Evolutionary conservation across 2,329 filamentous ascomycete genomes (phyloP), one percentile per base, ranked within the genome.

Genomic region (Botrytis fragariae): DNA sequence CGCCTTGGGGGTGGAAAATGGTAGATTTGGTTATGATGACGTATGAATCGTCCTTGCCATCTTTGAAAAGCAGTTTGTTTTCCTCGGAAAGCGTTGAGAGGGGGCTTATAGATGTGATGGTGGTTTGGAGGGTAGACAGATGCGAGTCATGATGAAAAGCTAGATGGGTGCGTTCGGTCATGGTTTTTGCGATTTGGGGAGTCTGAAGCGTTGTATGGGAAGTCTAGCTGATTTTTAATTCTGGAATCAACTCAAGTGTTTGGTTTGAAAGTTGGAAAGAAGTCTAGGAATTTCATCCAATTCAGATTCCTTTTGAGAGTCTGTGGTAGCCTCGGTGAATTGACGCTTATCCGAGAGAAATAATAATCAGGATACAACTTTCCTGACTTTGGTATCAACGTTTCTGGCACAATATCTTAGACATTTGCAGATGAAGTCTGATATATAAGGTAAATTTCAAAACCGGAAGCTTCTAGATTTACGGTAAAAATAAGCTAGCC

Each of bases 1-100:
- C 92, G 32, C 92, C 92, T 81, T 94, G 92, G 0, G 90, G 89
- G 75, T 94, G 90, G 82, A 94, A 94, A 74, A 93, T 90, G n/a
- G 92, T 93, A 64, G 87, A 82, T 2, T 87, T 83, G 0, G 89
- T 91, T 9, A 89, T 84, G 32, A 93, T 81, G n/a, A 89, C 86
- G 77, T 86, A 85, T 76, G 88, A 85, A 2, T 85, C 80, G 8
- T 86, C 84, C 14, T 79, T 79, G 7, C 83, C 85, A 20, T 86
- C 82, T 79, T 92, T 92, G 83, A 90, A 90, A 16, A 92, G 85
- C 10, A 82, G 39, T 69, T 75, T 76, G 51, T 80, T 73, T 14
- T 72, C 72, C 35, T 74, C 71, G 16, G 73, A 60, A 29, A 80
- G 78, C 22, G 75, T 42, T 14, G 72, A 68, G 39, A 79, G 44